Percentiles rank a stretch among this genome's conserved stretches.
These are phyloP conservation scores for Glycyrrhiza uralensis DNA, from an alignment of 306 rosid species.

Conservation along the genomic window DNA sequence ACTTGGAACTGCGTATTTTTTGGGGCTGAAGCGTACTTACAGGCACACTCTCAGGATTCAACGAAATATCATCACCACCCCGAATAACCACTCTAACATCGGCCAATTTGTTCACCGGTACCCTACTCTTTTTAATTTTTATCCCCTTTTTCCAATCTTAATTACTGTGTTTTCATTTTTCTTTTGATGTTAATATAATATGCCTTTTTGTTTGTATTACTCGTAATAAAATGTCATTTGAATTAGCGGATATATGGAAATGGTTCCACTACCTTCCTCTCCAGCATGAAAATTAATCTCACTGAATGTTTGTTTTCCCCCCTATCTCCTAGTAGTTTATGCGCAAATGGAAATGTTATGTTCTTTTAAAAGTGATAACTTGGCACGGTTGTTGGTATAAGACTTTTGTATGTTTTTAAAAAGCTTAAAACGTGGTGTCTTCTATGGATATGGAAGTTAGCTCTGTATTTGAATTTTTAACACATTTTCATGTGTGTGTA, in stretches of 20 bases:
- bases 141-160: background rate
- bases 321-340: background rate
- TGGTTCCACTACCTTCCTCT: background rate
- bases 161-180: background rate
- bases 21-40: slow-evolving; percentile 82
- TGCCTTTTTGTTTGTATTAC: too few species aligned
- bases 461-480: background rate
- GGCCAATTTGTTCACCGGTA: slow-evolving; percentile 69
- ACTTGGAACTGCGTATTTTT: slow-evolving; percentile 79
- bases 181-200: too few species aligned
- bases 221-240: too few species aligned
- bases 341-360: background rate
- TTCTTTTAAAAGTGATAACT: background rate
- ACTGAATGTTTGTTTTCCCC: background rate
- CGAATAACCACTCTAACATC: slow-evolving; percentile 51
- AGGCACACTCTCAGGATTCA: slow-evolving; percentile 67
- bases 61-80: slow-evolving; percentile 57
- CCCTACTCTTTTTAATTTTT: too few species aligned
- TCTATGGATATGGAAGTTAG: background rate
- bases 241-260: background rate
- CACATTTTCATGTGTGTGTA: background rate
- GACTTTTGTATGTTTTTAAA: too few species aligned
- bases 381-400: background rate
- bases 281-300: too few species aligned
- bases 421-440: background rate